Base-by-base conservation (phyloP, 345 rosid species). In the Citrus reticulata region DNA sequence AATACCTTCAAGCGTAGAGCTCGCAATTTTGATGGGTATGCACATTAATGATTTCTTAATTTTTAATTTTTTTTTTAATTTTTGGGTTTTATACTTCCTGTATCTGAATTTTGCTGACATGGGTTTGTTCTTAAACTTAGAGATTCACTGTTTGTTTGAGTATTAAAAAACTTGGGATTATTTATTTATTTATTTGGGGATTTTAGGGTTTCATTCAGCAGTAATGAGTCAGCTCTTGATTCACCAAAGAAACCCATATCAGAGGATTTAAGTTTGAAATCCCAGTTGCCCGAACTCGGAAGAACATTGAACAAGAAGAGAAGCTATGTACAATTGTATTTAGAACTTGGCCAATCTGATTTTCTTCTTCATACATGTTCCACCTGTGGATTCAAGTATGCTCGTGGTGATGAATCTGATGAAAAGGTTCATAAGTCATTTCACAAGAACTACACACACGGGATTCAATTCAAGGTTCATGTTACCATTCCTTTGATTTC, bases 331-430 rank as follows among this genome's bases (percentile, higher is more conserved):
- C 98, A 93, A 84, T 76, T 92, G 29, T 90, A 94, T 88, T 81
- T 94, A 77, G 97, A 96, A 39, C 78, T 94, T 29, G 98, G 97
- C 29, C 98, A 96, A 78, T 88, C 97, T 61, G 97, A 96, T 89
- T 94, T 96, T 82, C 89, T 89, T 79, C 87, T 96, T 68, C 91
- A 83, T 4, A 75, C 83, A 2, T 96, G 99, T 76, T 63, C 81
- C 9, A 72, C 75, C 0, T 93, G 98, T 64, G 94, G 94, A 40
- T 40, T 78, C 70, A 85, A 84, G 79, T 96, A 88, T 69, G 85
- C 97, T 76, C 91, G 97, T 4, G 98, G 97, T 13, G 91, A 93
- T 46, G 88, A 86, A 75, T 72, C 24, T 27, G 99, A 96, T 83
- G 97, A 96, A 81, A 96, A 93, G 85, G 85, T 58, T 25, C 98